These are phyloP conservation scores for Xanthoparmelia taractica DNA, from an alignment of 495 filamentous ascomycete species.

Conservation along the genomic window DNA sequence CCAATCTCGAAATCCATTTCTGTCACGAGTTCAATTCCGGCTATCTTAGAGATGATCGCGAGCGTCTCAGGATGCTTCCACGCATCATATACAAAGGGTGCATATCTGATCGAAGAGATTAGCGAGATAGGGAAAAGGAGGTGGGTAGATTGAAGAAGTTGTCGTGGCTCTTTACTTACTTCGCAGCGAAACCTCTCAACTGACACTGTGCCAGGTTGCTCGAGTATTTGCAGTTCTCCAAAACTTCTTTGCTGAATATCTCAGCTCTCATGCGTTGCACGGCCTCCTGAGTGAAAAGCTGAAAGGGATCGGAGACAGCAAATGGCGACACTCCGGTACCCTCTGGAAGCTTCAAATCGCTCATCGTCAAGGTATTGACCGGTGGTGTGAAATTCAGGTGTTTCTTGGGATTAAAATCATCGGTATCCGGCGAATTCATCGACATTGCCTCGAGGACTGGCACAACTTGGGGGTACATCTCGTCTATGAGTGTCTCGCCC, in stretches of 20 bases:
- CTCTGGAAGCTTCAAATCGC: constrained; percentile 49
- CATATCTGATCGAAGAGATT: constrained; percentile 36
- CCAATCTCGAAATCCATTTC: constrained; percentile 68
- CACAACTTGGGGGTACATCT: constrained; percentile 18
- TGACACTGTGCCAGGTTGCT: constrained; percentile 60
- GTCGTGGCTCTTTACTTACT: constrained; percentile 40
- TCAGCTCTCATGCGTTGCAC: constrained; percentile 59
- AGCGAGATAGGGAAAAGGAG: neutral
- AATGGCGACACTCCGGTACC: constrained; percentile 54
- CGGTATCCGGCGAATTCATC: constrained; percentile 14
- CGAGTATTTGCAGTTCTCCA: constrained; percentile 54
- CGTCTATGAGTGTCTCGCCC: constrained; percentile 13
- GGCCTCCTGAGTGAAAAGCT: constrained; percentile 60
- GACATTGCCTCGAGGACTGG: constrained; percentile 26
- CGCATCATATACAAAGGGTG: constrained; percentile 61
- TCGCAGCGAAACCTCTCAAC: constrained; percentile 58
- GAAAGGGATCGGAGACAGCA: constrained; percentile 66
- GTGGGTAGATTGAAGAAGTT: neutral
- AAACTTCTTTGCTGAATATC: constrained; percentile 55
- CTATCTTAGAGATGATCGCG: constrained; percentile 57
- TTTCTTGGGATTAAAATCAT: constrained; percentile 45
- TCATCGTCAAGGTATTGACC: constrained; percentile 50
- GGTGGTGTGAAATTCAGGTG: constrained; percentile 49
- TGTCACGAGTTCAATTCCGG: constrained; percentile 65
- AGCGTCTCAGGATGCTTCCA: constrained; percentile 62